Evolutionary conservation across 2,329 filamentous ascomycete species (phyloP).

Genomic region (Furcasterigmium sp.): DNA sequence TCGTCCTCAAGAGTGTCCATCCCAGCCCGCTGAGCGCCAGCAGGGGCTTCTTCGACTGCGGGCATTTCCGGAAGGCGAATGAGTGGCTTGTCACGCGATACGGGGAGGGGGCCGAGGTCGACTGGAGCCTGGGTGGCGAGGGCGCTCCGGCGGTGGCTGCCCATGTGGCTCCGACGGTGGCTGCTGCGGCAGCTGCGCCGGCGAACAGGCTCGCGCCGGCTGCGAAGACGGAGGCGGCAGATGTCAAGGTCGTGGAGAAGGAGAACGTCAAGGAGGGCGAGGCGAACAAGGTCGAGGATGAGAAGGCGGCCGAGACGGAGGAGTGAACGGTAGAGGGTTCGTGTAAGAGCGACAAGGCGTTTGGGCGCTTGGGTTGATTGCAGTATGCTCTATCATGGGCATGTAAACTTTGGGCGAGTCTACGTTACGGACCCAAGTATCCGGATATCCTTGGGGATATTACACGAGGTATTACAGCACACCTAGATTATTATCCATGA

Average conservation of each 20-base stretch:
- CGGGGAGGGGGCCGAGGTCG: constrained; percentile 72
- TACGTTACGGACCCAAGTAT: too few species aligned
- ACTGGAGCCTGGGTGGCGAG: constrained; percentile 63
- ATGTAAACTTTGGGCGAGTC: too few species aligned
- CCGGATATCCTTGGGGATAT: too few species aligned
- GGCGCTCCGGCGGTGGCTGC: constrained; percentile 11
- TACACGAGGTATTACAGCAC: too few species aligned
- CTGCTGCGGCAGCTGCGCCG: not conserved
- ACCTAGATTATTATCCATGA: too few species aligned
- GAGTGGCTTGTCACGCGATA: constrained; percentile 78
- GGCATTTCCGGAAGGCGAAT: constrained; percentile 77
- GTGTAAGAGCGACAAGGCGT: not conserved
- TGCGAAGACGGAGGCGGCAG: too few species aligned
- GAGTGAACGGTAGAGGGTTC: not conserved
- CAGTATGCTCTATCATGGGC: too few species aligned
- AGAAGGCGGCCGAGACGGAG: constrained; percentile 14
- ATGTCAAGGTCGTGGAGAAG: constrained; percentile 18
- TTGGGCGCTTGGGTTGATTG: not conserved
- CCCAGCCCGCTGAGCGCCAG: constrained; percentile 87
- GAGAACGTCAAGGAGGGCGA: constrained; percentile 15
- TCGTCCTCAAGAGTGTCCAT: constrained; percentile 82
- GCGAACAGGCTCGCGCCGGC: not conserved
- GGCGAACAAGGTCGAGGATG: constrained; percentile 16
- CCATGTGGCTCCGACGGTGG: not conserved
- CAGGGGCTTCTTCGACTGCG: constrained; percentile 77